phyloP scores from a whole-genome alignment of 805 yeast species.

The Lipomyces spencermartinsiae region DNA sequence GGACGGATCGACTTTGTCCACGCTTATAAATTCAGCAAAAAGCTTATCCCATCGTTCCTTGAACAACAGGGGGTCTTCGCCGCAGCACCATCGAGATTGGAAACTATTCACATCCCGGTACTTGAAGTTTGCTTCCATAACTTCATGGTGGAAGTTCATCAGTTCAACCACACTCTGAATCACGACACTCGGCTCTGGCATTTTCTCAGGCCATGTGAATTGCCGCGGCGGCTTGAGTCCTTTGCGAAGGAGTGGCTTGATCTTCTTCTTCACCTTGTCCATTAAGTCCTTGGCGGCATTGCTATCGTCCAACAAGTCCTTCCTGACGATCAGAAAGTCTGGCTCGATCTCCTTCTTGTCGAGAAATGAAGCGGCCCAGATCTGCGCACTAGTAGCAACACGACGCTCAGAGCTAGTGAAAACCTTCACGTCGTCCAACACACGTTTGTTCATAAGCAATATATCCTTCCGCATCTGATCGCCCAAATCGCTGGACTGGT shows the following conservation, averaged over 20 bases:
- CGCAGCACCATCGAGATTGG: constrained; percentile 93
- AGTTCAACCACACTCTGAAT: constrained; percentile 92
- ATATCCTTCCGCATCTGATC: constrained; percentile 94
- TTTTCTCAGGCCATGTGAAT: constrained; percentile 97
- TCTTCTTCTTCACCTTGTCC: constrained; percentile 97
- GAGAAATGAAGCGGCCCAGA: constrained; percentile 79
- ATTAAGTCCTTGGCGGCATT: constrained; percentile 97
- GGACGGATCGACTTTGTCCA: constrained; percentile 96
- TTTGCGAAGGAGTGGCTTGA: constrained; percentile 90
- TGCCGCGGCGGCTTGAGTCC: constrained; percentile 98
- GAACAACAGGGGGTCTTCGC: constrained; percentile 88
- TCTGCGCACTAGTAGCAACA: constrained; percentile 88
- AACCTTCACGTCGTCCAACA: constrained; percentile 82
- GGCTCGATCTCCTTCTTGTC: constrained; percentile 75
- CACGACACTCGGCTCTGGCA: constrained; percentile 96
- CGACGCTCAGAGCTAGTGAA: constrained; percentile 94
- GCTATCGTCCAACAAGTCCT: constrained; percentile 91
- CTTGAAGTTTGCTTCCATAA: constrained; percentile 81
- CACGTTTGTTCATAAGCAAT: constrained; percentile 80
- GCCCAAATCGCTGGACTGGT: constrained; percentile 94
- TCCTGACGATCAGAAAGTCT: constrained; percentile 79
- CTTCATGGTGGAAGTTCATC: constrained; percentile 86
- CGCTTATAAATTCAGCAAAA: constrained; percentile 86
- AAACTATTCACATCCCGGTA: constrained; percentile 68
- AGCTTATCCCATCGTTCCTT: constrained; percentile 97